Evolutionary conservation across 176 grass and related monocot genomes (phyloP).

Genomic region (Zoysia japonica): DNA sequence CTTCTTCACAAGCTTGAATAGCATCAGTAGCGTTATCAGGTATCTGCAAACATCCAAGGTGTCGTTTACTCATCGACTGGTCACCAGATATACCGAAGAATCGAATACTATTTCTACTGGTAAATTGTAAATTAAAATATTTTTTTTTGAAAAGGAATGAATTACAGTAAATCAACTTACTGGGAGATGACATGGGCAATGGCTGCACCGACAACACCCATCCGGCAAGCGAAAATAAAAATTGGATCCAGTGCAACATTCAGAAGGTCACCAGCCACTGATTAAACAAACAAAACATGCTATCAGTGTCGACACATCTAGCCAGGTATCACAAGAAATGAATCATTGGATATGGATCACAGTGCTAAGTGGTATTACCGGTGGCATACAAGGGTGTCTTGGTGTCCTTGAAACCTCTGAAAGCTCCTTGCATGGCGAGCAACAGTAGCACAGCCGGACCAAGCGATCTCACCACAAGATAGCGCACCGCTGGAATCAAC

Average conservation of each 20-base stretch:
- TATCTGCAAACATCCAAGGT: conserved; percentile 43
- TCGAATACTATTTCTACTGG: no score
- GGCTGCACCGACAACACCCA: conserved; percentile 82
- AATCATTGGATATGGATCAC: no score
- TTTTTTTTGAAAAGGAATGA: no score
- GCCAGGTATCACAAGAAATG: no score
- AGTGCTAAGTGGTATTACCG: conserved; percentile 30
- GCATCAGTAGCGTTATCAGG: conserved; percentile 72
- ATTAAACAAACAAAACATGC: neutral
- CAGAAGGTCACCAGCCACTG: conserved; percentile 12
- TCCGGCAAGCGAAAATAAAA: conserved; percentile 74
- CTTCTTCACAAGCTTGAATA: conserved; percentile 60
- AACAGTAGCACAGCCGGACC: conserved; percentile 86
- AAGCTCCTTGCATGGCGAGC: conserved; percentile 91
- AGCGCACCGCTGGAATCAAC: conserved; percentile 56
- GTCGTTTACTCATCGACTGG: no score
- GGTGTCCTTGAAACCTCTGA: conserved; percentile 88
- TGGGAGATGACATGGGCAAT: conserved; percentile 88
- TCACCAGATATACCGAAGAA: no score
- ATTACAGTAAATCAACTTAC: conserved; percentile 45
- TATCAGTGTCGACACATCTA: no score
- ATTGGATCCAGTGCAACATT: conserved; percentile 89
- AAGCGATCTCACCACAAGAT: conserved; percentile 69
- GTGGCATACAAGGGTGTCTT: conserved; percentile 83
- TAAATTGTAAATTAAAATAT: no score